Percentiles rank a stretch among this genome's conserved stretches.
These are phyloP conservation scores for Brassica nigra DNA, from an alignment of 345 rosid species.

Conservation along the genomic window DNA sequence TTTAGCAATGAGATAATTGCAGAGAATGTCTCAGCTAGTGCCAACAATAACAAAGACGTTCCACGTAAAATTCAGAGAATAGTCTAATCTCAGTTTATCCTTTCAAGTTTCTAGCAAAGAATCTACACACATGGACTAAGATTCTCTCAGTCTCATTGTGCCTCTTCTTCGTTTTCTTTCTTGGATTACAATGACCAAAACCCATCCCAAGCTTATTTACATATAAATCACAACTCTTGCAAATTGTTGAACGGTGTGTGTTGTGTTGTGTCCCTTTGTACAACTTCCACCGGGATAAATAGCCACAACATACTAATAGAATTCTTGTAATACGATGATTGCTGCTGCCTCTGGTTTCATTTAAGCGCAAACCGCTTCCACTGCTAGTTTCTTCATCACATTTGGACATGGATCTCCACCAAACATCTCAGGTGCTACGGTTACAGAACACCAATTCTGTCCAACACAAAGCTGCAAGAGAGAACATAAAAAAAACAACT, in stretches of 20 bases:
- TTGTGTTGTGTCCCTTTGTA: conserved; percentile 53
- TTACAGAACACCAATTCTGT: conserved; percentile 82
- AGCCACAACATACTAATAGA: conserved; percentile 36
- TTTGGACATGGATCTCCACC: conserved; percentile 96
- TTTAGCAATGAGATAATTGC: conserved; percentile 45
- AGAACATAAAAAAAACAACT: background rate
- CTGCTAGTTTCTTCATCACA: conserved; percentile 91
- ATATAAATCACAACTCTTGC: conserved; percentile 46
- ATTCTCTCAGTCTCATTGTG: conserved; percentile 58
- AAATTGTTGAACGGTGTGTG: conserved; percentile 51
- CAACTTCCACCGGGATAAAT: conserved; percentile 71
- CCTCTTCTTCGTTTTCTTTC: conserved; percentile 37
- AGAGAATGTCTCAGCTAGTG: background rate
- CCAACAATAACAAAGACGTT: conserved; percentile 24
- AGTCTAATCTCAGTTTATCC: conserved; percentile 25
- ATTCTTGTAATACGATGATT: background rate
- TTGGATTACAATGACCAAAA: conserved; percentile 21
- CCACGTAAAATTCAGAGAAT: conserved; percentile 16
- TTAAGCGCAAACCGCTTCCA: conserved; percentile 84
- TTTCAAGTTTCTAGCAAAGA: conserved; percentile 6
- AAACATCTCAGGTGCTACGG: conserved; percentile 91
- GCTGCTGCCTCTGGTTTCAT: no score
- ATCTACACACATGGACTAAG: conserved; percentile 65
- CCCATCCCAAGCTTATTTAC: conserved; percentile 24
- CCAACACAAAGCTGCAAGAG: conserved; percentile 85